Evolutionary conservation across 306 rosid genomes (phyloP).

Genomic region (Mimosa pudica): DNA sequence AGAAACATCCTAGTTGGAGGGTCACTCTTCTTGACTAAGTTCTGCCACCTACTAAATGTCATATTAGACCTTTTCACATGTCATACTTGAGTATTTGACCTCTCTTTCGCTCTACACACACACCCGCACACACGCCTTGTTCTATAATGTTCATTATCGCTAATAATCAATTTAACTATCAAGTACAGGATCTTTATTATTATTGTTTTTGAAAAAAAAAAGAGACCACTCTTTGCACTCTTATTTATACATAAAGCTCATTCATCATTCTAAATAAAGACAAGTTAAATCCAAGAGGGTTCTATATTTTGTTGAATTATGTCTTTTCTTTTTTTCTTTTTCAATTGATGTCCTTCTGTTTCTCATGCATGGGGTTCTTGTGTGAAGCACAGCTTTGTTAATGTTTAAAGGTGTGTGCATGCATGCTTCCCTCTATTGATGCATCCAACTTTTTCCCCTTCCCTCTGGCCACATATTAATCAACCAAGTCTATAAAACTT

Average conservation of each 20-base stretch:
- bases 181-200: background rate
- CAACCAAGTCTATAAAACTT: conserved; percentile 15
- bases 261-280: conserved; percentile 20
- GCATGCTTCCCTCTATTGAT: conserved; percentile 43
- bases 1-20: conserved; percentile 42
- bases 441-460: conserved; percentile 42
- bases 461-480: conserved; percentile 27
- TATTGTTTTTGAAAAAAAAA: background rate
- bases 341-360: background rate
- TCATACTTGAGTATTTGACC: background rate
- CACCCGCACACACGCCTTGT: background rate
- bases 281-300: conserved; percentile 55
- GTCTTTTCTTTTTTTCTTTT: background rate
- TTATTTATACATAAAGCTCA: background rate
- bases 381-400: conserved; percentile 47
- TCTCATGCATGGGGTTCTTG: conserved; percentile 6
- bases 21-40: conserved; percentile 47
- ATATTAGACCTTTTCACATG: background rate
- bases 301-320: conserved; percentile 23
- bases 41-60: conserved; percentile 39
- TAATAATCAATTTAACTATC: background rate
- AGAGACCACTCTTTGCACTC: background rate
- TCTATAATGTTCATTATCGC: background rate
- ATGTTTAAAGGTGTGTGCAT: conserved; percentile 44
- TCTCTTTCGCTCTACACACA: no score